phyloP scores from a whole-genome alignment of 139 green algal species.

The Volvox reticuliferus region DNA sequence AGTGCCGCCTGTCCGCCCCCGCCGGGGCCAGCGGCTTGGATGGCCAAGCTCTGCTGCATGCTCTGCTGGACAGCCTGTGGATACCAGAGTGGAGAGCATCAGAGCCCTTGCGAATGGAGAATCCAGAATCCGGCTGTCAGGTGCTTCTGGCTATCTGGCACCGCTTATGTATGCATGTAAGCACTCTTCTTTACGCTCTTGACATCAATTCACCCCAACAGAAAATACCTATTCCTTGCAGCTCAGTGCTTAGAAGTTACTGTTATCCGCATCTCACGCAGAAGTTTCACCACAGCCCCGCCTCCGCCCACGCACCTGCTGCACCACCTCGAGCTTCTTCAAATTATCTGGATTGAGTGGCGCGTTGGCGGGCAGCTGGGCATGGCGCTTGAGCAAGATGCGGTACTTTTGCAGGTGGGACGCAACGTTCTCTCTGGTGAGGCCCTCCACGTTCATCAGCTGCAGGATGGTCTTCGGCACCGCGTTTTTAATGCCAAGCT shows the following conservation, averaged over 20 bases:
- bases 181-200: too few relatives aligned
- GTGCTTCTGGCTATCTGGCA: too few relatives aligned
- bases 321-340: slow-evolving; percentile 33
- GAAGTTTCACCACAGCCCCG: not conserved
- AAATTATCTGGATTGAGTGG: slow-evolving; percentile 42
- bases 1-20: not conserved
- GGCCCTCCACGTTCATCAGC: slow-evolving; percentile 95
- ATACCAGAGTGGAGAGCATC: not conserved
- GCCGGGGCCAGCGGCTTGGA: not conserved
- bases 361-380: slow-evolving; percentile 46
- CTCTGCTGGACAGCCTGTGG: slow-evolving; percentile 40
- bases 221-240: too few relatives aligned
- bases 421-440: slow-evolving; percentile 95
- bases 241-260: too few relatives aligned
- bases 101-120: not conserved
- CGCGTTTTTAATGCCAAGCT: slow-evolving; percentile 67
- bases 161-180: too few relatives aligned
- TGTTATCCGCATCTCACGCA: too few relatives aligned
- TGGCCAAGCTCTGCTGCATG: slow-evolving; percentile 37
- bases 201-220: too few relatives aligned
- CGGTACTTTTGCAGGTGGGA: slow-evolving; percentile 94
- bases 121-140: too few relatives aligned
- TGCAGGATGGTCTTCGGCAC: slow-evolving; percentile 70
- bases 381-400: slow-evolving; percentile 71
- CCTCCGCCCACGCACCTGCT: slow-evolving; percentile 22